Evolutionary conservation across 2,329 filamentous ascomycete genomes (phyloP).

Genomic region (Hypoxylon sp.): DNA sequence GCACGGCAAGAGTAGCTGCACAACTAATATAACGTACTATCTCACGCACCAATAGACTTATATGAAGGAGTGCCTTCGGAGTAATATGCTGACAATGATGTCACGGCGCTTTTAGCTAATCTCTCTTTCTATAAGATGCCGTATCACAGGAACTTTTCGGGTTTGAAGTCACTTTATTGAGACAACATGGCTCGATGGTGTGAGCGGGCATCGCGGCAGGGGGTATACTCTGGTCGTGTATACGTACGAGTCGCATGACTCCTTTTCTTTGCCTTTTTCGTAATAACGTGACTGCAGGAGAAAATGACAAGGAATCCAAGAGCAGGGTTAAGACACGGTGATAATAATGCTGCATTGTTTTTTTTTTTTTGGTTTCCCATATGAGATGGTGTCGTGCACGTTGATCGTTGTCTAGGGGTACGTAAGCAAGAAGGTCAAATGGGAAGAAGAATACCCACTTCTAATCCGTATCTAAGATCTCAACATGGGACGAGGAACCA

Average conservation of each 20-base stretch:
- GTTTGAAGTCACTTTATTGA: constrained; percentile 1
- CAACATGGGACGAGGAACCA: constrained; percentile 21
- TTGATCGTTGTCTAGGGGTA: neutral
- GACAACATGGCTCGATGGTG: constrained; percentile 12
- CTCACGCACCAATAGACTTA: constrained; percentile 8
- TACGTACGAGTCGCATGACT: constrained; percentile 24
- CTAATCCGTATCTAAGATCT: constrained; percentile 12
- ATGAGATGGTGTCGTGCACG: constrained; percentile 10
- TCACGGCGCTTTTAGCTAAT: constrained; percentile 30
- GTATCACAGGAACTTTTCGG: constrained; percentile 11
- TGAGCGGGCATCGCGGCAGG: constrained; percentile 6
- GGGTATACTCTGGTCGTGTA: constrained; percentile 16
- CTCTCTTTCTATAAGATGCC: constrained; percentile 4
- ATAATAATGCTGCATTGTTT: constrained; percentile 2
- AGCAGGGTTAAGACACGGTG: constrained; percentile 8
- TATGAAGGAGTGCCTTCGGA: constrained; percentile 3
- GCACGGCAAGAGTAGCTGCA: neutral
- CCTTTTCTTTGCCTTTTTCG: constrained; percentile 2
- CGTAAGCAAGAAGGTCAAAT: constrained; percentile 23
- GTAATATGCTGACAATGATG: constrained; percentile 29
- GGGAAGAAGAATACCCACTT: constrained; percentile 22
- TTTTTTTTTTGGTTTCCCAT: constrained; percentile 4
- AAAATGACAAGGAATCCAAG: constrained; percentile 2
- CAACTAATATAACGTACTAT: constrained; percentile 10
- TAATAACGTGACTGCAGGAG: constrained; percentile 9